Evolutionary conservation across 2,329 filamentous ascomycete genomes (phyloP).

Genomic region (Coniochaeta prunicola): DNA sequence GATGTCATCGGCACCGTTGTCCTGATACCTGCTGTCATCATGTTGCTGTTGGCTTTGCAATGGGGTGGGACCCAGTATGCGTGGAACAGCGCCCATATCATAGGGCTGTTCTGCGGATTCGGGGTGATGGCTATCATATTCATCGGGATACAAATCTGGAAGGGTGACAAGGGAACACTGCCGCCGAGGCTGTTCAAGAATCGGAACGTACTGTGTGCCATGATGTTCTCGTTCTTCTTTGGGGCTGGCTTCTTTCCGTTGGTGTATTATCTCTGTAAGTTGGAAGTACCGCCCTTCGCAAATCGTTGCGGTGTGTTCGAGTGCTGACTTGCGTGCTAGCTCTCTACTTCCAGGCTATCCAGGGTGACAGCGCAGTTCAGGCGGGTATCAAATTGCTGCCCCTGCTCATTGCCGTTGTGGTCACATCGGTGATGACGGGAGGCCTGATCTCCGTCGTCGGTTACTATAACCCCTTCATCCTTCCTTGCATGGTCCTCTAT

Average conservation of each 20-base stretch:
- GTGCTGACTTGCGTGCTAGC: conserved; percentile 20
- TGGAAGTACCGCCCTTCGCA: neutral
- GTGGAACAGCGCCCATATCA: conserved; percentile 40
- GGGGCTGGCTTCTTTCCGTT: conserved; percentile 45
- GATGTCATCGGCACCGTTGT: conserved; percentile 42
- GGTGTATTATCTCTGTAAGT: conserved; percentile 45
- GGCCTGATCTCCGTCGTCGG: conserved; percentile 24
- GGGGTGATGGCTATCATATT: conserved; percentile 39
- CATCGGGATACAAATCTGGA: conserved; percentile 33
- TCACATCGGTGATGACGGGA: conserved; percentile 27
- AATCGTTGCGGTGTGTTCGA: neutral
- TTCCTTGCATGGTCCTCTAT: conserved; percentile 27
- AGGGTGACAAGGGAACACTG: conserved; percentile 40
- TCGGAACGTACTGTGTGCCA: conserved; percentile 29
- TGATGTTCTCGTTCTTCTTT: conserved; percentile 39
- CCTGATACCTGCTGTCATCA: conserved; percentile 44
- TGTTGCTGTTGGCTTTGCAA: conserved; percentile 47
- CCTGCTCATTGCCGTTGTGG: conserved; percentile 40
- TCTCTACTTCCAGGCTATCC: conserved; percentile 47
- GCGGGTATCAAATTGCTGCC: conserved; percentile 49
- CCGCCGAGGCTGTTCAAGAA: conserved; percentile 41
- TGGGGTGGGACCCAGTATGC: conserved; percentile 47
- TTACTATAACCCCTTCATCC: conserved; percentile 36
- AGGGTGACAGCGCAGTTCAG: conserved; percentile 42
- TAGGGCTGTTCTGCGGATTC: conserved; percentile 44